phyloP scores from a whole-genome alignment of 306 rosid species.

The Quercus cerris region DNA sequence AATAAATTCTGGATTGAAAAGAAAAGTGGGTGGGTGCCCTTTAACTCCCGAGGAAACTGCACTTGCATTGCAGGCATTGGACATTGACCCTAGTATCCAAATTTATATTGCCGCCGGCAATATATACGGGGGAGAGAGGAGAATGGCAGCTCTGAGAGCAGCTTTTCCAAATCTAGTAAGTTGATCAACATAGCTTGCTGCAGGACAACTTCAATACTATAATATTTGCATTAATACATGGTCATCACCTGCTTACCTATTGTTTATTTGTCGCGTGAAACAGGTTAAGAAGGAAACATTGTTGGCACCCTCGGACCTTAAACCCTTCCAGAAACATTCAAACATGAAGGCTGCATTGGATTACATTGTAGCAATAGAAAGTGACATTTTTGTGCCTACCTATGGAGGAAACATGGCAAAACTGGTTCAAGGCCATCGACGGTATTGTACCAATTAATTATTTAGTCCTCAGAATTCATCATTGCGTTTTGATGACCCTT shows the following conservation, averaged over 20 bases:
- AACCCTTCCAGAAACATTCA: conserved; percentile 73
- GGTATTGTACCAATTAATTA: conserved; percentile 37
- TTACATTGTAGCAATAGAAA: conserved; percentile 80
- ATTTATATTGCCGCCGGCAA: conserved; percentile 92
- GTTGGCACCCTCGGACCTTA: conserved; percentile 65
- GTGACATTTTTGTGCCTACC: conserved; percentile 91
- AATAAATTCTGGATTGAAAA: conserved; percentile 68
- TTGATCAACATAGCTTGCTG: background rate
- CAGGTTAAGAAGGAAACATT: conserved; percentile 87
- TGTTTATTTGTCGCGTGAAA: conserved; percentile 1
- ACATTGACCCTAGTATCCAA: conserved; percentile 62
- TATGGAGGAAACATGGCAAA: conserved; percentile 97
- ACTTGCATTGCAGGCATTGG: conserved; percentile 60
- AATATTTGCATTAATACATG: too few species aligned
- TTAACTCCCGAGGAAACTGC: conserved; percentile 90
- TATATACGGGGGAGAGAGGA: conserved; percentile 73
- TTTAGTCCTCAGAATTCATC: background rate
- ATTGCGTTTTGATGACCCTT: too few species aligned
- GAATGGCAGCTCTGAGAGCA: conserved; percentile 53
- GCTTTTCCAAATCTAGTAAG: conserved; percentile 81
- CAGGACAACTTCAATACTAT: too few species aligned
- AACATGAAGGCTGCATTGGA: conserved; percentile 95
- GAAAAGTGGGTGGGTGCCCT: conserved; percentile 85
- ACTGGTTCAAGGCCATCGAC: conserved; percentile 89
- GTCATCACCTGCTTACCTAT: too few species aligned